A percentile compares a stretch with the other conserved stretches of the same genome.
Conservation (phyloP, 2,329 filamentous ascomycete species). For the Emydomyces testavorans region DNA sequence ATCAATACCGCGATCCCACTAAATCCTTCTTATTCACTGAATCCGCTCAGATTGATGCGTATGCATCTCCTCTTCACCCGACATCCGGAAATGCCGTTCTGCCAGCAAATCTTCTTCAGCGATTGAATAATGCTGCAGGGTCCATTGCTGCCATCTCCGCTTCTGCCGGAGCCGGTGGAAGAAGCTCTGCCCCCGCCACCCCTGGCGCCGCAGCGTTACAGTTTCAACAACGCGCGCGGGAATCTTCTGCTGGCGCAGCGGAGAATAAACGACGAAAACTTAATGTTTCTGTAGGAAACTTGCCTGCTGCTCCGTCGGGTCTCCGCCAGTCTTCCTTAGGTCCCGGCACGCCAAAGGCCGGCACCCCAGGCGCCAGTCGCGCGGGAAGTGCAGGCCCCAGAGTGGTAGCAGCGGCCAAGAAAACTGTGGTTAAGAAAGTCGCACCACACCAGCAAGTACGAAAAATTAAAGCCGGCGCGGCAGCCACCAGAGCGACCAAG, state of each 20-base stretch:
- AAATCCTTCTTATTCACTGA: constrained; percentile 41
- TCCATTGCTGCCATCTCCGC: constrained; percentile 28
- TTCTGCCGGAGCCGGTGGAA: constrained; percentile 28
- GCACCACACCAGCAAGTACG: constrained; percentile 44
- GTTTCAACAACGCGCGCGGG: constrained; percentile 40
- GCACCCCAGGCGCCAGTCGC: constrained; percentile 42
- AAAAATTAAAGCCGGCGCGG: constrained; percentile 27
- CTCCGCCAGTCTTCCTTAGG: constrained; percentile 51
- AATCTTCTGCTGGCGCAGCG: constrained; percentile 43
- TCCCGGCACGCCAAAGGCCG: constrained; percentile 52
- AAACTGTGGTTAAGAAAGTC: constrained; percentile 42
- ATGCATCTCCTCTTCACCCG: constrained; percentile 40
- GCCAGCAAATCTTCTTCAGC: constrained; percentile 42
- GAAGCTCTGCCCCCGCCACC: constrained; percentile 37
- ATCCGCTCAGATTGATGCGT: constrained; percentile 34
- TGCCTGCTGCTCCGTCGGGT: constrained; percentile 44
- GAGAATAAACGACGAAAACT: constrained; percentile 50
- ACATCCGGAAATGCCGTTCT: constrained; percentile 46
- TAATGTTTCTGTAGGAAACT: constrained; percentile 41
- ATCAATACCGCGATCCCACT: constrained; percentile 34
- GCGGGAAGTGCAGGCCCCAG: constrained; percentile 49
- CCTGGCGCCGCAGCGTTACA: constrained; percentile 31
- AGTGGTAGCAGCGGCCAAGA: constrained; percentile 31
- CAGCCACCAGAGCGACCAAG: constrained; percentile 31
- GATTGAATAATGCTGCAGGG: constrained; percentile 33